Conservation (phyloP, 257 asterid genomes). For the Mentha longifolia region DNA sequence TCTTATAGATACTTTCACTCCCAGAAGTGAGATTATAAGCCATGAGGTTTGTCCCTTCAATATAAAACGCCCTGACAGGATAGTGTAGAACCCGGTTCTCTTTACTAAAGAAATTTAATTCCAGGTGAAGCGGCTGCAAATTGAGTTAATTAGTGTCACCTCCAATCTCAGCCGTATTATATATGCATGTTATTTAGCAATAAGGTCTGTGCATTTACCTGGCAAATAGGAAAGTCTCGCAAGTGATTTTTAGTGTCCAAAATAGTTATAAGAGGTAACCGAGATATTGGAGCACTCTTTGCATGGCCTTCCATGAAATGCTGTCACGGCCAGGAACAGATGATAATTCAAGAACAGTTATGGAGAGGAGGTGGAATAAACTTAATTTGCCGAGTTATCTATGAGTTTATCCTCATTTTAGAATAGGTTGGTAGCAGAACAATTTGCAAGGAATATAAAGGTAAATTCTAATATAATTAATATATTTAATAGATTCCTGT, state of each 20-base stretch:
- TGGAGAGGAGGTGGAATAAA: conserved; percentile 21
- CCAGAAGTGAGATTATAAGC: conserved; percentile 95
- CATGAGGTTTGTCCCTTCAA: conserved; percentile 91
- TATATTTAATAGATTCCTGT: conserved; percentile 8
- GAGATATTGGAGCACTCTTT: conserved; percentile 93
- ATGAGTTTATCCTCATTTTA: conserved; percentile 5
- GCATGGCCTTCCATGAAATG: conserved; percentile 99
- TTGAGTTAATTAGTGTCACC: conserved; percentile 38
- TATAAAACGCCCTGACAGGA: conserved; percentile 93
- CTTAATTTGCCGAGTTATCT: background rate
- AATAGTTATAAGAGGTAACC: conserved; percentile 85
- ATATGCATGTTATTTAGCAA: conserved; percentile 19
- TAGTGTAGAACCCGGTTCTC: conserved; percentile 90
- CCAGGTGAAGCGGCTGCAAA: conserved; percentile 93
- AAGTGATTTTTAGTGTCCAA: conserved; percentile 73
- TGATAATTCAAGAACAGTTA: conserved; percentile 30
- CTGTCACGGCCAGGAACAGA: conserved; percentile 55
- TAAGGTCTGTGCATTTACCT: conserved; percentile 52
- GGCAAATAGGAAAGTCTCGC: conserved; percentile 86
- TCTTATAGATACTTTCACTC: conserved; percentile 82
- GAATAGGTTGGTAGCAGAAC: background rate
- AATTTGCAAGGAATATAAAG: conserved; percentile 5
- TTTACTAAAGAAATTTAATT: conserved; percentile 88
- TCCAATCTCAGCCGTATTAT: conserved; percentile 28
- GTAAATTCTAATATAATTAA: background rate